Percentiles rank a stretch among this genome's conserved stretches.
These are phyloP conservation scores for Actinomucor elegans DNA, from an alignment of 371 early-diverging fungal species.

Conservation along the genomic window DNA sequence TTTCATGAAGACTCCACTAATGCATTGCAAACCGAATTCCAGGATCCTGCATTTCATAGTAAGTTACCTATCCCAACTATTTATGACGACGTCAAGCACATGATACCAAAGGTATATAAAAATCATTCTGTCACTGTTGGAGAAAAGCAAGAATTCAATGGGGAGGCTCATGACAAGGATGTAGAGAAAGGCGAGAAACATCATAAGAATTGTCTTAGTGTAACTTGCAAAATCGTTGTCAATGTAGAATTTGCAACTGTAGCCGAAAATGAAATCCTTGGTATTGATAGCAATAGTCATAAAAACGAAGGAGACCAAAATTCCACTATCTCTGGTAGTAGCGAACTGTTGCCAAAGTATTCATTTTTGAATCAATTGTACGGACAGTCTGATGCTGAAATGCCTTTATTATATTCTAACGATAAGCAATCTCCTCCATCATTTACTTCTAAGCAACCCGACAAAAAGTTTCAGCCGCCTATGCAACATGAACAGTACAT, in stretches of 20 bases:
- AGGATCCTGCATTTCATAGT: conserved; percentile 48
- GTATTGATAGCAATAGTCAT: not conserved
- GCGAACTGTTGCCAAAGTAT: no score
- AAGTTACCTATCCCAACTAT: conserved; percentile 49
- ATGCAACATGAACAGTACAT: conserved; percentile 9
- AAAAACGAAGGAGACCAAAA: not conserved
- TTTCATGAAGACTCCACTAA: conserved; percentile 5
- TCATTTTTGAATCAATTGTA: no score
- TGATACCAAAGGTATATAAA: conserved; percentile 49
- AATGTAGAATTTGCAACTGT: conserved; percentile 3
- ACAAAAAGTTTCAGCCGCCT: not conserved
- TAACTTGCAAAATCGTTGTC: not conserved
- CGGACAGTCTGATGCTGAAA: no score
- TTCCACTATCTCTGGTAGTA: no score
- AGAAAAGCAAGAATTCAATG: not conserved
- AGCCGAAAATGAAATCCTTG: not conserved
- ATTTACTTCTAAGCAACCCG: not conserved
- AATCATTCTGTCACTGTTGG: not conserved
- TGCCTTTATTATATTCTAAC: not conserved
- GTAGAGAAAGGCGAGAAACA: conserved; percentile 3
- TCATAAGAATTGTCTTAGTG: not conserved
- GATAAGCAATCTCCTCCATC: not conserved
- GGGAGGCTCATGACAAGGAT: conserved; percentile 1
- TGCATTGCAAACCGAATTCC: conserved; percentile 42
- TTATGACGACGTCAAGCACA: conserved; percentile 50